Base-by-base conservation (phyloP, 2,329 filamentous ascomycete genomes). In the Fusarium proliferatum region DNA sequence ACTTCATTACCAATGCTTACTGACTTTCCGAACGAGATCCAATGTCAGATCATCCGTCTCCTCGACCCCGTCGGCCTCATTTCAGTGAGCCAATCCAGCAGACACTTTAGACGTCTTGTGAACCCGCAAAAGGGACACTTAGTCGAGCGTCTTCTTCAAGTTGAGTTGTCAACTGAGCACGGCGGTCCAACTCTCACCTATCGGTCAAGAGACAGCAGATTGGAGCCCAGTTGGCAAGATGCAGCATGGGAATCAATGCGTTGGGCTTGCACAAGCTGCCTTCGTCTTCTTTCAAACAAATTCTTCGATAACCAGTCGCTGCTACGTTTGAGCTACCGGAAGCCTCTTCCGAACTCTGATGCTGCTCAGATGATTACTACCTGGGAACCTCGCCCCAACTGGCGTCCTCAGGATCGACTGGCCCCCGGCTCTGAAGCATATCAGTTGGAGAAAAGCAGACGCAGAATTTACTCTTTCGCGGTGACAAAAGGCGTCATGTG, bases 51-150 rank as follows among this genome's bases (percentile, higher is more conserved):
- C 34, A 62, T 71, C 39, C 60, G 69, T 6, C 58, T 69, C 3
- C 67, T 76, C n/a, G 72, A 76, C 9, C 73, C 72, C 5, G 55
- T 66, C 28, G 41, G 28, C 28, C 60, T 75, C 9, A 61, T 75
- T 11, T 69, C 62, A 8, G 26, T 69, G 26, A 75, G 67, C 48
- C 72, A 73, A 23, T 42, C 57, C 34, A 73, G 41, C 55, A 23
- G 23, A 23, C 42, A 68, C 17, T 75, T 75, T 3, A 65, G 63
- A 8, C 28, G 6, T 10, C 59, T 75, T 6, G 49, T 76, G n/a
- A 57, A 33, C 3, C 72, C 67, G 3, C 15, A 63, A 16, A 67
- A 23, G 23, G 23, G 23, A 23, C 23, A 23, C 23, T 23, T 23
- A 23, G 23, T 23, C 23, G 23, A 23, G 23, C 57, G 64, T 3